Base-by-base conservation (phyloP, 495 filamentous ascomycete species). In the Letharia lupina region DNA sequence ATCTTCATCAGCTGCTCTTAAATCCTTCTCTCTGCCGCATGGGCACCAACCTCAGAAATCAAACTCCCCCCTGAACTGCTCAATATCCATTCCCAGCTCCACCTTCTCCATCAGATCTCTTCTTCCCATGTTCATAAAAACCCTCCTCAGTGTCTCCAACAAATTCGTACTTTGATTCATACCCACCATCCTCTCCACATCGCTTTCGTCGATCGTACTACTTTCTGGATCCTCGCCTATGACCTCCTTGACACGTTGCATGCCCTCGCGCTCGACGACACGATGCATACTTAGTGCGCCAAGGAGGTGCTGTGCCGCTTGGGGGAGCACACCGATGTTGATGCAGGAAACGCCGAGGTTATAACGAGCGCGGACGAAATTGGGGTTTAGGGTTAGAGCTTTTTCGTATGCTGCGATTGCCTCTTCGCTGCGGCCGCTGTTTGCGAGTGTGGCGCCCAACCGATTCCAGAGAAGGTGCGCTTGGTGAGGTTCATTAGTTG, bases 101-200 rank as follows among this genome's bases (percentile, higher is more conserved):
- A 98, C 94, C 80, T 84, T 81, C 68, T 97, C 93, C 6, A 88
- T 87, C 74, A 98, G 73, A 79, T 98, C 94, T 58, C 90, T 79
- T 62, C 94, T 75, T 0, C 87, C 88, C 94, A 98, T 98, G 82
- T 94, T 91, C 41, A 84, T 89, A 75, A 98, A 98, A 11, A 98
- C 95, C 65, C 95, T 81, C 60, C 92, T 80, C 62, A 98, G 76
- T 7, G 94, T 98, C 75, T 98, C 94, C 72, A 94, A 92, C 62
- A 98, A 77, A 74, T 96, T 98, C 47, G 93, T 96, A 79, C 91
- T 96, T 73, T 95, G 86, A 76, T 98, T 98, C 80, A 96, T 91
- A 63, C 80, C 80, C 54, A 91, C 85, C 87, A 96, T 88, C 59
- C 87, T 80, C 69, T 94, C 88, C 54, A 96, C 78, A 67, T 89